phyloP scores from a whole-genome alignment of 1,284 basidiomycete genomes.

The Cryptococcus sp. region DNA sequence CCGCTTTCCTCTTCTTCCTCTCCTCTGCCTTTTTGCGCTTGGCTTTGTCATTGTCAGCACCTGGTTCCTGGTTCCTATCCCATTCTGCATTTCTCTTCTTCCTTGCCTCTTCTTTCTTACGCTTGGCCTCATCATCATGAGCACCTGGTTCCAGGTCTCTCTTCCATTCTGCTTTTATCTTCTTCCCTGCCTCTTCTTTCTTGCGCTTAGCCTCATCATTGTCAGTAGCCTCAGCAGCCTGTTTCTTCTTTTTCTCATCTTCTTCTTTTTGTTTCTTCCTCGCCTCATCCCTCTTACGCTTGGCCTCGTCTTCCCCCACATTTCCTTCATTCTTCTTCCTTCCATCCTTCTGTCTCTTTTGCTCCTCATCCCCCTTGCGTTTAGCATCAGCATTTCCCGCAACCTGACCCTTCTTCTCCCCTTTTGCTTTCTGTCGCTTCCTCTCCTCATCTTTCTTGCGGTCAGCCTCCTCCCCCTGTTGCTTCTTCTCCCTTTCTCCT shows the following conservation, averaged over 20 bases:
- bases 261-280: neutral
- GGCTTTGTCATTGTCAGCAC: neutral
- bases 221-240: neutral
- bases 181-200: neutral
- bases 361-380: neutral
- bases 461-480: neutral
- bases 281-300: neutral
- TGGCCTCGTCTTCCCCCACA: neutral
- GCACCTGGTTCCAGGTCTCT: neutral
- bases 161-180: neutral
- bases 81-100: neutral
- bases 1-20: neutral
- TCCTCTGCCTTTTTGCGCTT: conserved; percentile 5
- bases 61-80: neutral
- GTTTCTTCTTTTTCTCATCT: neutral
- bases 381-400: neutral
- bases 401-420: neutral
- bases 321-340: neutral
- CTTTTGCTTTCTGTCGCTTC: neutral
- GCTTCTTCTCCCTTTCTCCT: neutral
- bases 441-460: neutral
- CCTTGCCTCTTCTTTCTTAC: neutral
- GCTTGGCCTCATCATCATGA: neutral
- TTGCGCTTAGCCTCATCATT: neutral
- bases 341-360: neutral